Evolutionary conservation across 2,329 filamentous ascomycete species (phyloP).

Genomic region (Fonsecaea pedrosoi): DNA sequence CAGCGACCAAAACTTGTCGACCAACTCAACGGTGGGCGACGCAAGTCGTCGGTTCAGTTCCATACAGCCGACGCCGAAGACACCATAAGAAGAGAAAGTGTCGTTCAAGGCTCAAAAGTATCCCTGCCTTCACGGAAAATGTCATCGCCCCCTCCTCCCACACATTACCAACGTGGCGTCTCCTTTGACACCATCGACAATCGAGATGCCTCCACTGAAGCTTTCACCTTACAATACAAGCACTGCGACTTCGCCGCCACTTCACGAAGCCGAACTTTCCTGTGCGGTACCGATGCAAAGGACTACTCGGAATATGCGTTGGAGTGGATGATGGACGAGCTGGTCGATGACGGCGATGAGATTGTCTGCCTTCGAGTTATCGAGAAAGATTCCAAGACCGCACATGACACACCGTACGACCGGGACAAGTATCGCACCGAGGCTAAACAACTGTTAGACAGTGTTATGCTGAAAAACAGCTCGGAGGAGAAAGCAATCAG

Average conservation of each 20-base stretch:
- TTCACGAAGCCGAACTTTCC: constrained; percentile 82
- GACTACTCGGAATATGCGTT: constrained; percentile 90
- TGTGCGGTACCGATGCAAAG: constrained; percentile 90
- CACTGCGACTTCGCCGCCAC: constrained; percentile 85
- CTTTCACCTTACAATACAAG: constrained; percentile 82
- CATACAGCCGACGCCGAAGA: constrained; percentile 39
- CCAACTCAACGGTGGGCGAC: constrained; percentile 25
- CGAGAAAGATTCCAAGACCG: constrained; percentile 78
- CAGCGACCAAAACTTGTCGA: constrained; percentile 25
- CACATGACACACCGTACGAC: constrained; percentile 65
- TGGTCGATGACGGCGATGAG: constrained; percentile 92
- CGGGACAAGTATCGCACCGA: constrained; percentile 76
- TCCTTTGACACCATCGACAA: constrained; percentile 77
- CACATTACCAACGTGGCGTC: constrained; percentile 70
- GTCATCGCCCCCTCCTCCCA: constrained; percentile 51
- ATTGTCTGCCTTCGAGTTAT: constrained; percentile 88
- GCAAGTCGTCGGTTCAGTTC: constrained; percentile 41
- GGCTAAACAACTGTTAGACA: constrained; percentile 74
- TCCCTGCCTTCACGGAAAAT: constrained; percentile 39
- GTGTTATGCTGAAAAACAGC: constrained; percentile 79
- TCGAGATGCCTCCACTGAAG: constrained; percentile 71
- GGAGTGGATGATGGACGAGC: constrained; percentile 88
- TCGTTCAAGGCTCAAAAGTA: constrained; percentile 32
- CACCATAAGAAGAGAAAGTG: constrained; percentile 39
- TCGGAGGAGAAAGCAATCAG: constrained; percentile 80